Conservation (phyloP, 2,329 filamentous ascomycete species). For the Penicillium palitans region DNA sequence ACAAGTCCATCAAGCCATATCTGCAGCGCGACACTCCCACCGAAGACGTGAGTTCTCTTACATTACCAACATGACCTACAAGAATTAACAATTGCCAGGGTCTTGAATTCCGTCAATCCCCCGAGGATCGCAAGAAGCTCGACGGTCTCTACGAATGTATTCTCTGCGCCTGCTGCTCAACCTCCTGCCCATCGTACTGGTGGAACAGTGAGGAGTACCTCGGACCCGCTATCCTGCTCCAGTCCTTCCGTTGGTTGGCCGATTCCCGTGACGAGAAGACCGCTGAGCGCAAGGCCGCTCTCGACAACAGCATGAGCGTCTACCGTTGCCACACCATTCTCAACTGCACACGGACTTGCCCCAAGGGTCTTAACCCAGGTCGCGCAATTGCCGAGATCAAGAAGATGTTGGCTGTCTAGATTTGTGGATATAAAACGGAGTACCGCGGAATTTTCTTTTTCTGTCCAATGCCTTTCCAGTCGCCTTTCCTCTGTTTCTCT, state of each 20-base stretch:
- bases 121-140: conserved; percentile 91
- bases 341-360: conserved; percentile 96
- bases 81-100: conserved; percentile 56
- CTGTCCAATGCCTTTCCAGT: conserved; percentile 26
- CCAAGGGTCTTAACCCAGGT: conserved; percentile 96
- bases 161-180: conserved; percentile 98
- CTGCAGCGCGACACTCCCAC: conserved; percentile 85
- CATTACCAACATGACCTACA: conserved; percentile 7
- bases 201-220: conserved; percentile 99
- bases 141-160: conserved; percentile 99
- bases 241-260: conserved; percentile 96
- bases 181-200: conserved; percentile 99
- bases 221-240: conserved; percentile 90
- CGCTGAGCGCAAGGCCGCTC: conserved; percentile 79
- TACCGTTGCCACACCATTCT: conserved; percentile 99
- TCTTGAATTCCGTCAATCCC: conserved; percentile 86
- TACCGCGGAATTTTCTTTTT: conserved; percentile 25
- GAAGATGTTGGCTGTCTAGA: conserved; percentile 76
- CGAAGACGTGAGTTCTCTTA: conserved; percentile 67
- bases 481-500: conserved; percentile 20
- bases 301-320: conserved; percentile 98
- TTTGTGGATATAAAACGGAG: conserved; percentile 30
- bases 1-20: conserved; percentile 99
- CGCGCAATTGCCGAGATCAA: conserved; percentile 97
- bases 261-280: conserved; percentile 92